phyloP scores from a whole-genome alignment of 2,329 filamentous ascomycete species.

The Byssothecium circinans region DNA sequence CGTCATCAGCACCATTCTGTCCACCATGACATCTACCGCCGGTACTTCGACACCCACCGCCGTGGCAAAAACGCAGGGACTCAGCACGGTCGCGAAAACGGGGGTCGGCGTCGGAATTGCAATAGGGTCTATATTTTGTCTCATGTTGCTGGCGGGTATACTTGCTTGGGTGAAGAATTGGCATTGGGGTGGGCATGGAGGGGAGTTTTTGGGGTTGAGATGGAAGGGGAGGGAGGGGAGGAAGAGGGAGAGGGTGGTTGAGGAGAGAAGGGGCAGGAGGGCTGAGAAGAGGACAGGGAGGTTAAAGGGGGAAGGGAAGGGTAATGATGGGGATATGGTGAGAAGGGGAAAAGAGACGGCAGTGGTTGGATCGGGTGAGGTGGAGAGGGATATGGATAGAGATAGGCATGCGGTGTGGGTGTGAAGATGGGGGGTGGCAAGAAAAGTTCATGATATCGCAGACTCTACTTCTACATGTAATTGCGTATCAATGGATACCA shows the following conservation, averaged over 20 bases:
- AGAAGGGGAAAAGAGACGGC: neutral
- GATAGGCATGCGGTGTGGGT: neutral
- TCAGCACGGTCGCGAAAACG: slow-evolving; percentile 4
- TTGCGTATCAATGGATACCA: no score
- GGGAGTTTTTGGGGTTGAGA: neutral
- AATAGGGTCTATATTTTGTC: slow-evolving; percentile 1
- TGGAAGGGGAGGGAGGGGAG: neutral
- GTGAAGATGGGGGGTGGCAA: neutral
- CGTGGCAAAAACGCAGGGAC: neutral
- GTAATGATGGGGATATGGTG: neutral
- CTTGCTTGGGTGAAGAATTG: neutral
- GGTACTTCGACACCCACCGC: neutral
- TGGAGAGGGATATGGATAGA: neutral
- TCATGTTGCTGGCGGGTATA: neutral
- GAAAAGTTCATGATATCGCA: no score
- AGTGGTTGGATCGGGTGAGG: neutral
- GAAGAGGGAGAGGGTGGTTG: neutral
- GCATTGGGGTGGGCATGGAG: neutral
- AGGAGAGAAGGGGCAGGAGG: neutral
- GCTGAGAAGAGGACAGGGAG: neutral
- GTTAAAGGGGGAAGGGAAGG: neutral
- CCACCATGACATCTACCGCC: neutral
- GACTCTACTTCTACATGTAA: no score
- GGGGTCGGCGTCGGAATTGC: slow-evolving; percentile 4
- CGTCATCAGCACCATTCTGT: neutral